Base-by-base conservation (phyloP, 106 monocot genomes). In the Dactylorhiza incarnata region DNA sequence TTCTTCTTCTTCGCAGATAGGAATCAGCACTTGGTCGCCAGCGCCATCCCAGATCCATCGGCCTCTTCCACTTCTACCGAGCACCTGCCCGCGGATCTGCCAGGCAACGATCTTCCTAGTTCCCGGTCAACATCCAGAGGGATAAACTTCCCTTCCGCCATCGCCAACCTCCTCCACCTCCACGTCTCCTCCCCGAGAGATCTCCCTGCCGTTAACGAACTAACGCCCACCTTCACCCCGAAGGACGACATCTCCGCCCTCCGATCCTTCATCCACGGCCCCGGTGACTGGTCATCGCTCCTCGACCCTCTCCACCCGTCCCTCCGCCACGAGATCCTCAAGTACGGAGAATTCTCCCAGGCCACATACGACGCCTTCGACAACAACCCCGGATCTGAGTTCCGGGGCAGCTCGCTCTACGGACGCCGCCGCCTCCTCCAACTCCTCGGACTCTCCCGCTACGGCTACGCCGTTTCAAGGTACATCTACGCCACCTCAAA, bases 311-410 rank as follows among this genome's bases (percentile, higher is more conserved):
- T 94, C 54, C 88, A 94, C 75, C 90, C 83, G 1, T 86, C 71
- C 72, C 86, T 94, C 50, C 90, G 93, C 53, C 80, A 80, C 24
- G 88, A 90, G 79, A 65, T 94, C 74, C 4, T 94, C 81, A 86
- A 88, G 48, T 94, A 90, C 79, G 94, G 94, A 55, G 94, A 90
- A 78, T 66, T 94, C 54, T 49, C 90, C 1, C 86, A 90, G 75
- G 86, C 94, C 53, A 94, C 94, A 24, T 90, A 94, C 73, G 94
- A 94, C 73, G 84, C 83, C 72, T 94, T 94, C 82, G 86, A 90
- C 78, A 79, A 70, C 74, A 75, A 94, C 77, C 88, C 74, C 9
- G 70, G 67, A 48, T 89, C 89, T 12, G 66, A 55, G 16, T 86
- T 61, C 78, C 81, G 82, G 47, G 88, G 93, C 75, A 85, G 84